Conservation (phyloP, 192 early-diverging fungal genomes). For the Phlyctochytrium arcticum region DNA sequence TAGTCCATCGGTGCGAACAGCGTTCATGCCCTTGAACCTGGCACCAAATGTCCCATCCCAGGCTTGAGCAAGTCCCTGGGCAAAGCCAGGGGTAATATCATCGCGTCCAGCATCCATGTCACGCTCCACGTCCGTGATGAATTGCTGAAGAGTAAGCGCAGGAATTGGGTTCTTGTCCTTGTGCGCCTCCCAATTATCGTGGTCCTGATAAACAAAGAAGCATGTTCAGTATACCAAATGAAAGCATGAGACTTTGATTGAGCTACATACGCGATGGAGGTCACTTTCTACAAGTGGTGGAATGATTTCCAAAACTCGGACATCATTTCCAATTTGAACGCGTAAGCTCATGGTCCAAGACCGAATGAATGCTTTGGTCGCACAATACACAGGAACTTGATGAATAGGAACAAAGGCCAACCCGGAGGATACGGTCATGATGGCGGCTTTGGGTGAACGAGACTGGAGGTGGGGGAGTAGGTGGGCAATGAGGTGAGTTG, state of each 20-base stretch:
- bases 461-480: slow-evolving; percentile 18
- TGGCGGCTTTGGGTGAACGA: background rate
- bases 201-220: slow-evolving; percentile 7
- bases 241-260: background rate
- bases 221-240: background rate
- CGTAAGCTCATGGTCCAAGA: slow-evolving; percentile 21
- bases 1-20: too few relatives aligned
- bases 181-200: background rate
- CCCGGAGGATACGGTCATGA: slow-evolving; percentile 26
- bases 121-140: background rate
- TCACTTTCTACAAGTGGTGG: slow-evolving; percentile 30
- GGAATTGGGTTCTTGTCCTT: background rate
- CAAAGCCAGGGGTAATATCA: slow-evolving; percentile 5
- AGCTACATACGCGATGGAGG: slow-evolving; percentile 14
- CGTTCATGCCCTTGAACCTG: background rate
- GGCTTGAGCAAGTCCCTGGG: background rate
- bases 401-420: slow-evolving; percentile 25
- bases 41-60: background rate
- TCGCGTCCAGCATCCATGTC: slow-evolving; percentile 14
- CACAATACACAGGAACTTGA: slow-evolving; percentile 21
- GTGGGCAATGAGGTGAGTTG: slow-evolving; percentile 22
- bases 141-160: slow-evolving; percentile 1
- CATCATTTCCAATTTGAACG: slow-evolving; percentile 5
- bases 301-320: slow-evolving; percentile 27
- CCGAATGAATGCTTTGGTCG: slow-evolving; percentile 30